Percentiles rank a stretch among this genome's conserved stretches.
Evolutionary conservation across 495 filamentous ascomycete genomes (phyloP).

Genomic region (Xylaria venustula): DNA sequence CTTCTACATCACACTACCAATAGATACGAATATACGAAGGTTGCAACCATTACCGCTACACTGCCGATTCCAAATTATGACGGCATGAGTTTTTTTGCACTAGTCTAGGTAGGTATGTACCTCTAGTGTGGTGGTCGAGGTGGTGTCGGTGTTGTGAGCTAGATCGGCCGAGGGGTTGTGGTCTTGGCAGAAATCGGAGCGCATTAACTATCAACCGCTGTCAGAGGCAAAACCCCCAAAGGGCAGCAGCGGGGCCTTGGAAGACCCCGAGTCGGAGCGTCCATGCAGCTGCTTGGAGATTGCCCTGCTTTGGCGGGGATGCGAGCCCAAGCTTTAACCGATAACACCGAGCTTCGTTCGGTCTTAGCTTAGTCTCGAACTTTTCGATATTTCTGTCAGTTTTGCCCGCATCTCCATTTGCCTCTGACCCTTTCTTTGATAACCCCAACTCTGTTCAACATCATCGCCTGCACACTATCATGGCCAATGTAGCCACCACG

Average conservation of each 20-base stretch:
- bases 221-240: too few relatives aligned
- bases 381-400: slow-evolving; percentile 5
- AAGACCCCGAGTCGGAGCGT: not conserved
- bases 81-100: slow-evolving; percentile 8
- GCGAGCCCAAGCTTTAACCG: not conserved
- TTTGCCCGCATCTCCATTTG: not conserved
- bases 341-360: slow-evolving; percentile 8
- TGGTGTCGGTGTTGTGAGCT: too few relatives aligned
- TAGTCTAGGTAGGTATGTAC: too few relatives aligned
- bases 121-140: too few relatives aligned
- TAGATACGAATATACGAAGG: not conserved
- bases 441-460: slow-evolving; percentile 3
- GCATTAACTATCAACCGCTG: slow-evolving; percentile 1
- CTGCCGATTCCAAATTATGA: slow-evolving; percentile 15
- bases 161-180: not conserved
- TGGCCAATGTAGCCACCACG: slow-evolving; percentile 70
- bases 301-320: not conserved
- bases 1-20: not conserved
- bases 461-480: slow-evolving; percentile 39
- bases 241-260: too few relatives aligned
- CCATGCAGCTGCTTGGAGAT: not conserved
- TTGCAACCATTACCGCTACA: not conserved
- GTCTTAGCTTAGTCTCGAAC: not conserved
- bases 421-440: slow-evolving; percentile 12
- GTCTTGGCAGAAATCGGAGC: not conserved